Conservation (phyloP, 208 protist species). For the Crithidia bombi region DNA sequence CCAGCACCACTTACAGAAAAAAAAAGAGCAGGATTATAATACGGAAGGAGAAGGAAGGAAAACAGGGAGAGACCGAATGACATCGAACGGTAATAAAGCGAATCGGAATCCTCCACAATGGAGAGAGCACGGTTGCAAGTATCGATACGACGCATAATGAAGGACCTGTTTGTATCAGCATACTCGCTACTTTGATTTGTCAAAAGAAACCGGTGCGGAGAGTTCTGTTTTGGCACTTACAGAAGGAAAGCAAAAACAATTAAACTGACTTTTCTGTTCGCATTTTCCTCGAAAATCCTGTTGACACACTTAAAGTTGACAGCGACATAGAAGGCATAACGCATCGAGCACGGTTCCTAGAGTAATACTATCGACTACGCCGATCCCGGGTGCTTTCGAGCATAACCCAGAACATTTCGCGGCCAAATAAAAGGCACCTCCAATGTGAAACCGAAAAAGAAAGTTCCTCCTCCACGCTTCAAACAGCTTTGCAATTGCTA, state of each 20-base stretch:
- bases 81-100: too few species aligned
- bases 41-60: not conserved
- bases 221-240: too few species aligned
- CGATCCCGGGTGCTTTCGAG: not conserved
- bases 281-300: too few species aligned
- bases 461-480: not conserved
- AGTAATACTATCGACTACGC: not conserved
- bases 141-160: too few species aligned
- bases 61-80: too few species aligned
- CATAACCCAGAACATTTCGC: not conserved
- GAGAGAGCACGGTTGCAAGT: too few species aligned
- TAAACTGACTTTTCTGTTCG: not conserved
- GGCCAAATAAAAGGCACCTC: not conserved
- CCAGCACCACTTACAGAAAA: not conserved
- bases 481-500: not conserved
- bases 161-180: too few species aligned
- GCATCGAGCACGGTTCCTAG: not conserved
- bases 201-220: too few species aligned
- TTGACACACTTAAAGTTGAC: not conserved
- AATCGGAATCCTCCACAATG: too few species aligned
- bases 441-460: conserved; percentile 3
- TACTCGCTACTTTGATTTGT: too few species aligned
- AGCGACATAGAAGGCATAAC: conserved; percentile 8
- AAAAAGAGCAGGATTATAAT: not conserved
- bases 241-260: too few species aligned